Evolutionary conservation across 1,139 yeast genomes (phyloP), one percentile per base, ranked within the genome.

Genomic region (Zygosaccharomyces pseudobailii): DNA sequence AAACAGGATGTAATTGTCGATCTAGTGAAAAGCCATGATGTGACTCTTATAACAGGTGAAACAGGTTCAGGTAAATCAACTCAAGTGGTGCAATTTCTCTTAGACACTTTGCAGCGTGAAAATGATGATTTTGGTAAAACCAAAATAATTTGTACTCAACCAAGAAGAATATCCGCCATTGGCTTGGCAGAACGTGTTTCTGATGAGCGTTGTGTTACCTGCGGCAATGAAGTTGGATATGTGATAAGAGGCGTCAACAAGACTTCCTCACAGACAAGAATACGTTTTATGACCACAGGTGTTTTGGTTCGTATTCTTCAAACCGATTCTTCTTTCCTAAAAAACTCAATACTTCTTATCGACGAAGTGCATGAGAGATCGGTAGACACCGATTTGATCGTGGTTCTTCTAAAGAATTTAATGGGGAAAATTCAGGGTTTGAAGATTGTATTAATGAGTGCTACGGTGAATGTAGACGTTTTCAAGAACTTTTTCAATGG

Each of bases 281-380:
- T 92, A 13, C 76, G 85, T 21, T 92, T 92, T 66, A 87, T 87
- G 44, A 92, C 98, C 1, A 87, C 96, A 0, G 97, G 98, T 75
- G 95, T 92, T 2, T 71, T 90, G 42, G 76, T 92, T 25, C 74
- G 97, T 55, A 86, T 90, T 82, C 71, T 92, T 33, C 97, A 90
- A 62, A 69, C 70, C 44, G 64, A 63, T 45, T 51, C 49, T 21
- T 50, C 50, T 1, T 70, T 80, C 40, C 73, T 88, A 48, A 73
- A 76, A n/a, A 71, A 78, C 46, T 67, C 71, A 0, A 61, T 69
- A 28, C 58, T 90, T 23, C 81, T 92, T 38, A 81, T 92, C 42
- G 98, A 92, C 71, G 98, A 92, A 68, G 97, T 92, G 10, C 98
- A 92, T 62, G 98, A 92, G 67, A 72, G 97, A 55, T 88, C 97